A percentile compares a stretch with the other conserved stretches of the same genome.
These are phyloP conservation scores for Schizochytrium sp. DNA, from an alignment of 108 stramenopile species.

Conservation along the genomic window DNA sequence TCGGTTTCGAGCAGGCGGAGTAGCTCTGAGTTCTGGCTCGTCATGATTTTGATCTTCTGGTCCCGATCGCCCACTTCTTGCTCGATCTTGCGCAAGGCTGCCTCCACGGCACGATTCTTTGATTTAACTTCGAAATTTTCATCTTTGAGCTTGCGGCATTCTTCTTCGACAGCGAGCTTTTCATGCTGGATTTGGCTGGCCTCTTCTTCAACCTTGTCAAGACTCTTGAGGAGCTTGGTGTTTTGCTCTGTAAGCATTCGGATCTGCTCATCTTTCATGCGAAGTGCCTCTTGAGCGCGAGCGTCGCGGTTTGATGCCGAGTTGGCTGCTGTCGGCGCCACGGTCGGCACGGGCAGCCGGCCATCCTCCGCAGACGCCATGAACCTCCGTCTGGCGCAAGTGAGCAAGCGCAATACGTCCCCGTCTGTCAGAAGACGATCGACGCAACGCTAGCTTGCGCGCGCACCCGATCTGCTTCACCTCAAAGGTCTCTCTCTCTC, in stretches of 20 bases:
- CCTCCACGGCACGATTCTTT: slow-evolving; percentile 51
- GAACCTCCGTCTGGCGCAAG: no score
- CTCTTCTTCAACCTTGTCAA: slow-evolving; percentile 61
- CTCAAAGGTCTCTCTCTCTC: no score
- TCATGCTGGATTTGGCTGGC: slow-evolving; percentile 47
- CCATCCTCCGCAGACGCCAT: background rate
- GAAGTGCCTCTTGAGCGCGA: slow-evolving; percentile 55
- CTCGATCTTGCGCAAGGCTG: slow-evolving; percentile 45
- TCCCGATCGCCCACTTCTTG: slow-evolving; percentile 50
- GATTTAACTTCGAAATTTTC: slow-evolving; percentile 53
- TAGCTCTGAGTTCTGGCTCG: slow-evolving; percentile 70
- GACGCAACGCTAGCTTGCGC: no score
- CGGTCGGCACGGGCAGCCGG: background rate
- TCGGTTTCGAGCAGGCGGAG: slow-evolving; percentile 68
- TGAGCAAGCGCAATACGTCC: no score
- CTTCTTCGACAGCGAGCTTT: slow-evolving; percentile 51
- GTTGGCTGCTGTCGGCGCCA: background rate
- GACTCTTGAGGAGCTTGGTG: slow-evolving; percentile 45
- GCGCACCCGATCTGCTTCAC: no score
- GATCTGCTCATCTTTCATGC: slow-evolving; percentile 70
- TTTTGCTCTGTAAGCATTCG: slow-evolving; percentile 67
- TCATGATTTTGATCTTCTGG: slow-evolving; percentile 62
- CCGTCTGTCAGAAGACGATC: no score
- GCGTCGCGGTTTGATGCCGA: slow-evolving; percentile 33
- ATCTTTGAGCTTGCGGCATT: slow-evolving; percentile 53